Evolutionary conservation across 2,329 filamentous ascomycete genomes (phyloP).

Genomic region (Penicillium digitatum): DNA sequence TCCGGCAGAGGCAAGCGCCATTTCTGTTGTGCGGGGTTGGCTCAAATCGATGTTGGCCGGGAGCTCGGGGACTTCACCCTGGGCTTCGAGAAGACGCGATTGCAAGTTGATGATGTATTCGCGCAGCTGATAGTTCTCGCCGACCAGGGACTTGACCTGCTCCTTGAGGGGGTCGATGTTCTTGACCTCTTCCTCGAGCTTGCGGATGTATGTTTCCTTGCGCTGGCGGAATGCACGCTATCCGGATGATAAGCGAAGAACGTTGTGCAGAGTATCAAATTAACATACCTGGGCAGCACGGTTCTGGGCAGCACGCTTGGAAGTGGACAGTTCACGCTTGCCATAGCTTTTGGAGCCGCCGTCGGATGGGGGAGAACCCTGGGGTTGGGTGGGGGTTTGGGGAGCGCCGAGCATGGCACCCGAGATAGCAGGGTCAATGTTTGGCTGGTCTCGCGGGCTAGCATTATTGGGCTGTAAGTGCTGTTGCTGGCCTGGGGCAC

Average conservation of each 20-base stretch:
- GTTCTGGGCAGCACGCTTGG: conserved; percentile 95
- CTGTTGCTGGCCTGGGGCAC: conserved; percentile 41
- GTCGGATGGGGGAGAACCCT: conserved; percentile 25
- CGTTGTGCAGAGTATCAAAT: not conserved
- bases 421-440: conserved; percentile 58
- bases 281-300: conserved; percentile 83
- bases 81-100: conserved; percentile 74
- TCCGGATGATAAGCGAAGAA: conserved; percentile 14
- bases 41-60: conserved; percentile 73
- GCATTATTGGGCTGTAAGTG: conserved; percentile 40
- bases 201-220: conserved; percentile 97
- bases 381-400: conserved; percentile 32
- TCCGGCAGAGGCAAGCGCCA: conserved; percentile 29
- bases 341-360: conserved; percentile 65
- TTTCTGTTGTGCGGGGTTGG: conserved; percentile 47
- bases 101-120: conserved; percentile 93
- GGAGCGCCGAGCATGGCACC: conserved; percentile 49
- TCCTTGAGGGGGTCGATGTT: conserved; percentile 72
- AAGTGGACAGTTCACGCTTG: conserved; percentile 88
- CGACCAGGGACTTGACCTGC: conserved; percentile 73
- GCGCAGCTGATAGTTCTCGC: conserved; percentile 83
- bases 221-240: conserved; percentile 95
- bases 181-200: conserved; percentile 88
- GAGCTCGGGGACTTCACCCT: conserved; percentile 78
- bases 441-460: conserved; percentile 48